Base-by-base conservation (phyloP, 2,329 filamentous ascomycete genomes). In the Fusarium coffeatum region DNA sequence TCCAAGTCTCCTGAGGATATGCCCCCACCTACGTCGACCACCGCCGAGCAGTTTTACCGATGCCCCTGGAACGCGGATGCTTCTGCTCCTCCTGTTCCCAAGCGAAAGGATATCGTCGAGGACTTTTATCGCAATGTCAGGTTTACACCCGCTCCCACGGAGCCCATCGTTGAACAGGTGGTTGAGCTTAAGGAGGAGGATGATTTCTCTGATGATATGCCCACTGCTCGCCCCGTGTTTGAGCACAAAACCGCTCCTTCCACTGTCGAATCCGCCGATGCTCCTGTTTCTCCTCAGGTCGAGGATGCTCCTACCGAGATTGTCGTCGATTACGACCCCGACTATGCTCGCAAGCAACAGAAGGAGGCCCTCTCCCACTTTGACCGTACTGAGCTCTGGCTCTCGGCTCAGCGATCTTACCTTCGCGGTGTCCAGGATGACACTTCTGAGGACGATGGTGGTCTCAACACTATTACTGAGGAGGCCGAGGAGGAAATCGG, bases 31-130 rank as follows among this genome's bases (percentile, higher is more conserved):
- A 95, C 93, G 1, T 97, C 95, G 3, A 93, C 93, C 30, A 94
- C 92, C n/a, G 95, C 95, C 12, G 93, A 97, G 78, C 89, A 92
- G 68, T 98, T 98, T 76, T 98, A 98, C 81, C 90, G 91, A 68
- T 87, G 91, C 28, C 94, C 94, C 5, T 98, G 94, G 91, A 86
- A 84, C 69, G 80, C 81, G 23, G 78, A 83, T 53, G 53, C 81
- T n/a, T 76, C 78, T 10, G 75, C 77, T 40, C 79, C 80, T 27
- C 78, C 79, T 5, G 71, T 82, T 6, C 79, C 80, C 11, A 75
- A 75, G 71, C 69, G 77, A 68, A 74, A 81, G 72, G 55, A 84
- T 72, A 27, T 81, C 68, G 68, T 78, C 69, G 81, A 82, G 67
- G 76, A 77, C 34, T 83, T 74, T 75, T 83, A 76, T 76, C 81